phyloP scores from a whole-genome alignment of 2,329 filamentous ascomycete genomes.

The Dothidotthia symphoricarpi region DNA sequence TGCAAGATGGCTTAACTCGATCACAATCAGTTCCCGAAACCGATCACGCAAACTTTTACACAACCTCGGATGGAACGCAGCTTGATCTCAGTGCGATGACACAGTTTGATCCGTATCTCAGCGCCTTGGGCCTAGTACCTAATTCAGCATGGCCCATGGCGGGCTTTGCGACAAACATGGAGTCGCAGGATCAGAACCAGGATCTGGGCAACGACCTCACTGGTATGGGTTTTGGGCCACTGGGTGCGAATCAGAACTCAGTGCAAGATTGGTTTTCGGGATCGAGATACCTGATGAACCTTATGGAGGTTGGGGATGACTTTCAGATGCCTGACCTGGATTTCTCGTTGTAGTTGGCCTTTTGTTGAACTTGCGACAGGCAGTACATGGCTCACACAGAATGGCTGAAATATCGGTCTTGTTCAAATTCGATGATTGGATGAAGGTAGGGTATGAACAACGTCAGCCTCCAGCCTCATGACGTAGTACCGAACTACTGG shows the following conservation, averaged over 20 bases:
- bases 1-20: constrained; percentile 37
- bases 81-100: constrained; percentile 29
- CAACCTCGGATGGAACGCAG: constrained; percentile 10
- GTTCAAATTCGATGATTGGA: too few species aligned
- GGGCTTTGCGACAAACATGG: constrained; percentile 10
- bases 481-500: too few species aligned
- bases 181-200: constrained; percentile 7
- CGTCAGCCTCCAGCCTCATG: too few species aligned
- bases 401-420: too few species aligned
- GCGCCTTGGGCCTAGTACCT: constrained; percentile 61
- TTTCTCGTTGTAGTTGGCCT: too few species aligned
- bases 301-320: constrained; percentile 59
- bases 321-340: constrained; percentile 34
- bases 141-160: constrained; percentile 28
- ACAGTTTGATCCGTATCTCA: constrained; percentile 63
- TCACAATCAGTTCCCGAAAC: constrained; percentile 4
- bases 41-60: constrained; percentile 14
- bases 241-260: constrained; percentile 41
- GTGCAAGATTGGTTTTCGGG: constrained; percentile 66
- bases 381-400: too few species aligned
- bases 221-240: constrained; percentile 8
- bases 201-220: constrained; percentile 1
- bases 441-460: too few species aligned
- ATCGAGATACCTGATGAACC: constrained; percentile 62
- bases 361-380: too few species aligned